Conservation (phyloP, 768 basidiomycete species). For the Cystofilobasidium ferigula region DNA sequence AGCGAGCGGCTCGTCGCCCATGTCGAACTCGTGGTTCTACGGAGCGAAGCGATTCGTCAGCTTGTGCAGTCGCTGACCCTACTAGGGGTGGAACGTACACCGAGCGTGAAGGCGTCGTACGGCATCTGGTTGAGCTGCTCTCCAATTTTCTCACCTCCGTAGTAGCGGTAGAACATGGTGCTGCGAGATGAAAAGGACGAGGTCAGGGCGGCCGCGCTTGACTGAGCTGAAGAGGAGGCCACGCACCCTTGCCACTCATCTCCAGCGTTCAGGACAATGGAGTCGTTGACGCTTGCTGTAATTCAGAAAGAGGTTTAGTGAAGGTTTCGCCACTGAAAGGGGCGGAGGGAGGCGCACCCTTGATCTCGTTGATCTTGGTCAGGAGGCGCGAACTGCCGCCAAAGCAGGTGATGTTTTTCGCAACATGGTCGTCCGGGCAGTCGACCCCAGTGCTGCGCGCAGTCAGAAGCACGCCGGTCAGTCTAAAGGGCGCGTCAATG, state of each 20-base stretch:
- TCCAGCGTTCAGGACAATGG: constrained; percentile 43
- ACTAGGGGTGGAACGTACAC: constrained; percentile 25
- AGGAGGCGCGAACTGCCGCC: constrained; percentile 10
- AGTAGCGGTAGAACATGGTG: constrained; percentile 44
- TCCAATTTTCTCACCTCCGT: constrained; percentile 43
- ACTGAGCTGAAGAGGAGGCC: not conserved
- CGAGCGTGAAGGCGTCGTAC: constrained; percentile 44
- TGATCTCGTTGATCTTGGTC: constrained; percentile 41
- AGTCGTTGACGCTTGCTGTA: constrained; percentile 38
- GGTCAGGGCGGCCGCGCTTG: not conserved
- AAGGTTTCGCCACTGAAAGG: no score
- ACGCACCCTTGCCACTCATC: constrained; percentile 43
- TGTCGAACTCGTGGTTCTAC: constrained; percentile 42
- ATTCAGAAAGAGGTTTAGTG: no score
- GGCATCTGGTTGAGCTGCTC: constrained; percentile 43
- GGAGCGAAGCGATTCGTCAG: not conserved
- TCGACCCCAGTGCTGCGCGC: constrained; percentile 31
- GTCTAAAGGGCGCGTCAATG: no score
- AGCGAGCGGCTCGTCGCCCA: constrained; percentile 41
- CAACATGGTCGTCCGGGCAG: constrained; percentile 28
- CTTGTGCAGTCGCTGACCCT: not conserved
- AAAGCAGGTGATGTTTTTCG: constrained; percentile 36
- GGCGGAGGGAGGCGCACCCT: no score
- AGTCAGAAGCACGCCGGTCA: constrained; percentile 30
- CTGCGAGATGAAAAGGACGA: constrained; percentile 32